Conservation (phyloP, 129 eudicot species). For the Flaveria brownii region DNA sequence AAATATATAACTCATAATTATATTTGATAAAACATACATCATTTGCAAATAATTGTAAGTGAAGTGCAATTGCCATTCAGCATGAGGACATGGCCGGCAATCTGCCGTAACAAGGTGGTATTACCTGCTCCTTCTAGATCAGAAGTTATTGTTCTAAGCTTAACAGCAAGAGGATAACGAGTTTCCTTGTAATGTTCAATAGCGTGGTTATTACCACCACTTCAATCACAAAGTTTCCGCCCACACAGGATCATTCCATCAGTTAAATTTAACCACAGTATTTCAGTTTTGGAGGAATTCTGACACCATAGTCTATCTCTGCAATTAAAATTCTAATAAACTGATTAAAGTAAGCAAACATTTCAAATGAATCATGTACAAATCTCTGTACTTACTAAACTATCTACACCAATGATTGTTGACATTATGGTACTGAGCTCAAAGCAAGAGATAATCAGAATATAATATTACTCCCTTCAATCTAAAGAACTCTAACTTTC, state of each 20-base stretch:
- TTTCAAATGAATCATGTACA: neutral
- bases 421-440: neutral
- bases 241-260: conserved; percentile 97
- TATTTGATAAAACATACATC: conserved; percentile 26
- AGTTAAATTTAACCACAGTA: conserved; percentile 87
- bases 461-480: too few species aligned
- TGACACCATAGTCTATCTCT: conserved; percentile 66
- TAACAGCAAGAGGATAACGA: conserved; percentile 82
- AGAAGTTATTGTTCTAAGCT: conserved; percentile 90
- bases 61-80: neutral
- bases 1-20: conserved; percentile 50
- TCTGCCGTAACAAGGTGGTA: conserved; percentile 15
- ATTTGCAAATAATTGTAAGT: neutral
- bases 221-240: conserved; percentile 90
- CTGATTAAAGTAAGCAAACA: neutral
- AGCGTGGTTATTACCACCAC: conserved; percentile 94
- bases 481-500: neutral
- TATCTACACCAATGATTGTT: neutral
- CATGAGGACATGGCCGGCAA: neutral
- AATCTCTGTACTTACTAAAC: neutral
- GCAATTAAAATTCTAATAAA: neutral
- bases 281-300: conserved; percentile 82
- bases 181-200: conserved; percentile 72
- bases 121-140: conserved; percentile 96
- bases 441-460: neutral